Evolutionary conservation across 108 stramenopile genomes (phyloP), one percentile per base, ranked within the genome.

Genomic region (Stephanodiscus triporus): DNA sequence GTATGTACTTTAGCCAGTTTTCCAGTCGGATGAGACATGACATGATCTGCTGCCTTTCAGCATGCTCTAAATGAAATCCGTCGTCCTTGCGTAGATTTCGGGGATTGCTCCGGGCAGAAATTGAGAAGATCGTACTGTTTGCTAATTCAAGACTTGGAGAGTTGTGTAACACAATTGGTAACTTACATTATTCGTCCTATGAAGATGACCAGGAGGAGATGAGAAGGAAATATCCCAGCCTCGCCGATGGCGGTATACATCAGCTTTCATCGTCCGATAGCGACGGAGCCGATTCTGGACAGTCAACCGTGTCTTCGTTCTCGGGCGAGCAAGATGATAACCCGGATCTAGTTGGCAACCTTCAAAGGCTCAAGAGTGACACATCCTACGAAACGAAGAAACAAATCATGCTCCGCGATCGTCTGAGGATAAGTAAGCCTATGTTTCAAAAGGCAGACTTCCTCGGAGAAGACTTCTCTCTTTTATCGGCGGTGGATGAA

Each of bases 401-500:
- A 37, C 85, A 90, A 54, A 85, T 93, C n/a, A 70, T 79, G n/a
- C 73, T 89, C 24, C 83, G 85, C 34, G 84, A 86, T 45, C 79
- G 85, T 27, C 50, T 89, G 22, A 78, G 93, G 29, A 61, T 84
- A 36, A 83, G 73, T 17, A 70, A 86, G 56, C 84, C 93, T 8
- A 78, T 94, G 16, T 91, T 92, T 79, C 90, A 91, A 75, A 76
- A 89, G 48, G 88, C 85, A 67, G 91, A 90, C 49, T 76, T 85
- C 38, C 63, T 85, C 4, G 85, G 85, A 0, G 85, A 85, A 53
- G 85, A 85, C 47, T 78, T 75, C 51, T 82, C 91, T 2, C 78
- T 95, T 2, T 61, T 95, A 4, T 89, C 89, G 14, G 91, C 91
- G 9, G 94, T 92, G 1, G 94, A 95, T 65, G 94, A 95, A 69